Conservation (phyloP, 306 rosid species). For the Cucurbita moschata region DNA sequence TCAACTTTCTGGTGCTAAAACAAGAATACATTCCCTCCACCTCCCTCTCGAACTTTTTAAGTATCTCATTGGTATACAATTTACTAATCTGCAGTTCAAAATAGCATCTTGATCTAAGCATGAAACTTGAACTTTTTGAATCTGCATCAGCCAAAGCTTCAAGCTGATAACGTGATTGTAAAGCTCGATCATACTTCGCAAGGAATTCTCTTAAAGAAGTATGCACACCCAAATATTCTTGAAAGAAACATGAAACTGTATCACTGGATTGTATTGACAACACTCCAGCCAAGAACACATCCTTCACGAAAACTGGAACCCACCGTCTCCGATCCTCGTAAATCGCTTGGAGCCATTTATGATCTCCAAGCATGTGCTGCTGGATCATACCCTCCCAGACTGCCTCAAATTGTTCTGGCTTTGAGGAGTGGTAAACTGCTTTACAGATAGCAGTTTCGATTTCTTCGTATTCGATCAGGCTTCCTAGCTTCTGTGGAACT, state of each 20-base stretch:
- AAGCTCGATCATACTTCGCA: constrained; percentile 36
- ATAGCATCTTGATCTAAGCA: constrained; percentile 30
- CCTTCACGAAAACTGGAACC: constrained; percentile 51
- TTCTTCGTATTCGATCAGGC: constrained; percentile 25
- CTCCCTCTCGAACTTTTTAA: constrained; percentile 38
- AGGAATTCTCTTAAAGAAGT: constrained; percentile 39
- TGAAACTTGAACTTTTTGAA: constrained; percentile 28
- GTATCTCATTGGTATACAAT: constrained; percentile 36
- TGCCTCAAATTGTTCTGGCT: constrained; percentile 46
- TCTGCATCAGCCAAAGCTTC: constrained; percentile 53
- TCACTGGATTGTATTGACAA: constrained; percentile 32
- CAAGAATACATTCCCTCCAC: constrained; percentile 50
- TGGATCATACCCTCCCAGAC: constrained; percentile 58
- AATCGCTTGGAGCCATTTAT: constrained; percentile 53
- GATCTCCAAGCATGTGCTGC: constrained; percentile 28
- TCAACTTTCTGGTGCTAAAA: constrained; percentile 33
- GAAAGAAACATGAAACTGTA: constrained; percentile 24
- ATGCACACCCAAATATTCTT: constrained; percentile 23
- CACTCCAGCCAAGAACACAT: constrained; percentile 47
- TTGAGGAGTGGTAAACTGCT: constrained; percentile 41
- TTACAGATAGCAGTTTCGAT: constrained; percentile 24
- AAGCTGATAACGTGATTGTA: constrained; percentile 31
- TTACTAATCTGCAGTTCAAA: constrained; percentile 51
- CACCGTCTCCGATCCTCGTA: constrained; percentile 48
- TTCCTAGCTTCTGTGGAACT: constrained; percentile 39